Evolutionary conservation across 495 filamentous ascomycete species (phyloP).

Genomic region (Hypoxylon subgilvum): DNA sequence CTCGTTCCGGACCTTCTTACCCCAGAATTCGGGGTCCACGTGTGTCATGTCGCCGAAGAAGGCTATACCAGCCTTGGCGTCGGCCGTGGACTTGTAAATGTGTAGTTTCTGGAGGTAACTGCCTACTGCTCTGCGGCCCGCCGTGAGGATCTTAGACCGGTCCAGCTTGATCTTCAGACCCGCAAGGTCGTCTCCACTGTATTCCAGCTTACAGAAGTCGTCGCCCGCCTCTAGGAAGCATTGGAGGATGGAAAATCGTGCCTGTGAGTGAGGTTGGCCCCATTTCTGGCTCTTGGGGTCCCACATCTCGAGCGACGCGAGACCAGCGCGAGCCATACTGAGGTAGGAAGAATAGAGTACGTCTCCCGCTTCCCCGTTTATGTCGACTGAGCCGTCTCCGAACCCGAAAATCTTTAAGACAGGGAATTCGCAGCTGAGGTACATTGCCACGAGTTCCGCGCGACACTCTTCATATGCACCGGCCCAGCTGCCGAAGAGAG

Average conservation of each 20-base stretch:
- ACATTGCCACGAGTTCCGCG: slow-evolving; percentile 91
- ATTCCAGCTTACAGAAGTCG: slow-evolving; percentile 79
- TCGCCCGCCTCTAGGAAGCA: slow-evolving; percentile 85
- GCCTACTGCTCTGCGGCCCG: slow-evolving; percentile 74
- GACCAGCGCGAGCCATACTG: slow-evolving; percentile 87
- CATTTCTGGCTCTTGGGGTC: slow-evolving; percentile 86
- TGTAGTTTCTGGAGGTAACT: slow-evolving; percentile 90
- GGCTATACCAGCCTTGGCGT: slow-evolving; percentile 72
- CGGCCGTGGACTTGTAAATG: slow-evolving; percentile 89
- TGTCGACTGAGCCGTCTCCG: slow-evolving; percentile 72
- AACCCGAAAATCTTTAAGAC: slow-evolving; percentile 92
- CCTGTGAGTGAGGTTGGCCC: slow-evolving; percentile 95
- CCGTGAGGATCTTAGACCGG: slow-evolving; percentile 76
- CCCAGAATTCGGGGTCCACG: slow-evolving; percentile 81
- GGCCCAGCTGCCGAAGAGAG: slow-evolving; percentile 84
- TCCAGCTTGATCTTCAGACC: slow-evolving; percentile 84
- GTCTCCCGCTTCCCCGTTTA: slow-evolving; percentile 78
- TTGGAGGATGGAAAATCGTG: slow-evolving; percentile 88
- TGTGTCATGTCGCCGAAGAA: slow-evolving; percentile 83
- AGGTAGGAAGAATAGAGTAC: slow-evolving; percentile 87
- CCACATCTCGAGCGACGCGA: slow-evolving; percentile 86
- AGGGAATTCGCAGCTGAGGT: slow-evolving; percentile 83
- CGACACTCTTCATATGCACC: slow-evolving; percentile 80
- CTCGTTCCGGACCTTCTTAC: slow-evolving; percentile 72
- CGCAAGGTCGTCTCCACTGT: slow-evolving; percentile 74